Conservation (phyloP, 305 asterid genomes). For the Solanum hybrid region DNA sequence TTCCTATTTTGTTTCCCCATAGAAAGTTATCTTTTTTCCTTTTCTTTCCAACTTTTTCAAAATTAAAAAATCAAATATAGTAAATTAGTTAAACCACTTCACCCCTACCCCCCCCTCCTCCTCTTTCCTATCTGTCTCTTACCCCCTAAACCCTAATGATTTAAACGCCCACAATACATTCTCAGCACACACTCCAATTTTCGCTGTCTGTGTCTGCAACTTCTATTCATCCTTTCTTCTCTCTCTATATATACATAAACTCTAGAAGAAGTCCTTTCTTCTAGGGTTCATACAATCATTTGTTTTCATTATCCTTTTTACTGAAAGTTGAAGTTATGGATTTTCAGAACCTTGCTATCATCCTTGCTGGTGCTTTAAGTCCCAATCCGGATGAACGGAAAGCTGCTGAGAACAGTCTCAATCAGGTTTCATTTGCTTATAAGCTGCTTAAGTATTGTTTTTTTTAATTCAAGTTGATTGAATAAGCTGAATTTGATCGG, state of each 20-base stretch:
- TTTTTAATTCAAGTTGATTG: not conserved
- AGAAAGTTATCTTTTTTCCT: not conserved
- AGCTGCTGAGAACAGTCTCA: slow-evolving; percentile 80
- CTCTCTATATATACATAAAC: slow-evolving; percentile 17
- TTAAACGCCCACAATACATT: slow-evolving; percentile 26
- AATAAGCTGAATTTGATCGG: not conserved
- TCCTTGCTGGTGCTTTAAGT: slow-evolving; percentile 79
- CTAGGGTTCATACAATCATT: slow-evolving; percentile 19
- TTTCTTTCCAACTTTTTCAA: not conserved
- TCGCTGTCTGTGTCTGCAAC: slow-evolving; percentile 30
- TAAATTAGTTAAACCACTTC: slow-evolving; percentile 5
- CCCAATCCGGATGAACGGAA: slow-evolving; percentile 76
- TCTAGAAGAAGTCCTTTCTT: slow-evolving; percentile 20
- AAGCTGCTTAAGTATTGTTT: not conserved
- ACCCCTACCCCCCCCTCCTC: not conserved
- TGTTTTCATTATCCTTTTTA: not conserved
- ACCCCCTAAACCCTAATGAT: slow-evolving; percentile 69
- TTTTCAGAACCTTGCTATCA: slow-evolving; percentile 62
- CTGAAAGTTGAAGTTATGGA: slow-evolving; percentile 38
- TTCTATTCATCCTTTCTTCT: slow-evolving; percentile 10
- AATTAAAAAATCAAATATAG: not conserved
- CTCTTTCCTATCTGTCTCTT: not conserved
- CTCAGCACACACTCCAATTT: slow-evolving; percentile 18
- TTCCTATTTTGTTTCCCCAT: not conserved
- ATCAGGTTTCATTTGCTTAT: slow-evolving; percentile 27